phyloP scores from a whole-genome alignment of 2,329 filamentous ascomycete genomes.

The Fusarium kyushuense region DNA sequence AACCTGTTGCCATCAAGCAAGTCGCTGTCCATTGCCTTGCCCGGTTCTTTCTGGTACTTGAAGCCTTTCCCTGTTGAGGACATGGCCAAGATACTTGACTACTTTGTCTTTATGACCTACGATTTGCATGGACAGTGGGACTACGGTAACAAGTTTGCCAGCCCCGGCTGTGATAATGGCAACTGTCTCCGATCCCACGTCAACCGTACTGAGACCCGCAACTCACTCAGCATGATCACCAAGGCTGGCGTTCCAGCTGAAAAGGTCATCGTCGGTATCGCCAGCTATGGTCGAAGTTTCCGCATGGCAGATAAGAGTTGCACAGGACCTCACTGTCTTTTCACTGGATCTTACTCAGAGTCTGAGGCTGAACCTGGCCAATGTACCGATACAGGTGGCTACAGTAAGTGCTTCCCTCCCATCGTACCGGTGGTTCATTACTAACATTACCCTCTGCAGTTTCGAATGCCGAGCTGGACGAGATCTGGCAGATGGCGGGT shows the following conservation, averaged over 20 bases:
- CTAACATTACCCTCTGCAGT: not conserved
- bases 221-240: conserved; percentile 52
- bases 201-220: conserved; percentile 53
- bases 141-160: conserved; percentile 44
- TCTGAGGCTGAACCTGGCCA: not conserved
- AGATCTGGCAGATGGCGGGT: not conserved
- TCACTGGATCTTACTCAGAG: conserved; percentile 27
- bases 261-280: conserved; percentile 51
- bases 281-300: conserved; percentile 52
- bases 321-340: conserved; percentile 44
- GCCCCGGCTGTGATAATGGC: conserved; percentile 46
- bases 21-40: conserved; percentile 50
- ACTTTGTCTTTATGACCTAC: conserved; percentile 55
- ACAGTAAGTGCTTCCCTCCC: conserved; percentile 19
- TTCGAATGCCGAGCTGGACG: conserved; percentile 44
- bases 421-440: too few species aligned
- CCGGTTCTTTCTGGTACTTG: conserved; percentile 54
- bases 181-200: conserved; percentile 54
- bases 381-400: conserved; percentile 45
- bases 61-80: conserved; percentile 48
- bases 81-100: conserved; percentile 48
- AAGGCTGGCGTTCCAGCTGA: conserved; percentile 50
- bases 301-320: conserved; percentile 50
- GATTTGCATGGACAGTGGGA: conserved; percentile 54
- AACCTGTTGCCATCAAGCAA: conserved; percentile 33